Base-by-base conservation (phyloP, 257 asterid species). In the Voacanga thouarsii region DNA sequence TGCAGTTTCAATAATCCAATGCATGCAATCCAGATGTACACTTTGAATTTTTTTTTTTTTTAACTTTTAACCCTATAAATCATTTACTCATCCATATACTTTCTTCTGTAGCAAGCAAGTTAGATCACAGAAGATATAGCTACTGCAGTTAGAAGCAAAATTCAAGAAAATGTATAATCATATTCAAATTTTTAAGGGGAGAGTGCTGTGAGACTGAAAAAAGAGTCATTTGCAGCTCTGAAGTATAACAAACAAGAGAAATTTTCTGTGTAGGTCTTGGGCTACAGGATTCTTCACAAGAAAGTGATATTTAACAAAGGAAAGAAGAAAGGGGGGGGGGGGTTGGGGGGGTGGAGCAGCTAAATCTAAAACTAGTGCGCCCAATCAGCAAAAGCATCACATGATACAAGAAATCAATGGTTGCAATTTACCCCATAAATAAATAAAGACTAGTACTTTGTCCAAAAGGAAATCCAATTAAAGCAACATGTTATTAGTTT, bases 121-220 rank as follows among this genome's bases (percentile, higher is more conserved):
- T 49, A 59, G 41, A 56, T 64, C 39, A 26, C 3, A 67, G 28
- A 41, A 37, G 51, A 67, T 30, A 60, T 60, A 15, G 28, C 7
- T 49, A 57, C 26, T 65, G 39, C 69, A 63, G 21, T 45, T 76
- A 64, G 7, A 33, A 71, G 72, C 37, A 49, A 77, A n/a, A 43
- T 49, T 67, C 14, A 33, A 51, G 28, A 39, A 51, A 49, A 67
- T 23, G 23, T 12, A 71, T 24, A 71, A 16, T 39, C 14, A 16
- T 66, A 33, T 71, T 50, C 61, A 71, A 14, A 19, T 47, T 28
- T 11, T 49, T 1, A 14, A 12, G 24, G 39, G 26, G 45, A 6
- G 39, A 24, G 19, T 9, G 0, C 49, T 66, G 8, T 43, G 39
- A 21, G 23, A 24, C 33, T 12, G n/a, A 24, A 26, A 70, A 43